phyloP scores from a whole-genome alignment of 2,329 filamentous ascomycete genomes.

The Sordariomycetes sp. region DNA sequence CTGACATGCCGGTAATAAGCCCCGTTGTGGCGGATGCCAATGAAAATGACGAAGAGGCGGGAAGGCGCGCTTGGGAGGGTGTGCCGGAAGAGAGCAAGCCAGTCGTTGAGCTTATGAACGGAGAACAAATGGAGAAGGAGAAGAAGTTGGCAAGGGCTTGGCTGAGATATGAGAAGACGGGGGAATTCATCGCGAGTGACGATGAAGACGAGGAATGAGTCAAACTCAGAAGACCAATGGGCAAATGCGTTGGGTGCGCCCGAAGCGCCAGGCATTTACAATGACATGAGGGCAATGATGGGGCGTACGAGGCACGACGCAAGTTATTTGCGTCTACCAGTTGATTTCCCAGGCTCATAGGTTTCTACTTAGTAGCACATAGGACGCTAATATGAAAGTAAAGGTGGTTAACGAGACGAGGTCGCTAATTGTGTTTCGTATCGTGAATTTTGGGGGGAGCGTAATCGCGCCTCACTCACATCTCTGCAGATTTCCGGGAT shows the following conservation, averaged over 20 bases:
- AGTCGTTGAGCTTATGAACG: not conserved
- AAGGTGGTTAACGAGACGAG: too few relatives aligned
- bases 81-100: constrained; percentile 3
- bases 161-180: not conserved
- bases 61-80: not conserved
- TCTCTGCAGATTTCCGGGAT: too few relatives aligned
- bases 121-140: not conserved
- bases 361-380: too few relatives aligned
- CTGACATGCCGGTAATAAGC: constrained; percentile 11
- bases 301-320: too few relatives aligned
- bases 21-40: not conserved
- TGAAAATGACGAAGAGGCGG: not conserved
- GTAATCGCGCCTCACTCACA: too few relatives aligned
- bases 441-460: too few relatives aligned
- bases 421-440: too few relatives aligned
- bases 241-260: not conserved
- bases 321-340: too few relatives aligned
- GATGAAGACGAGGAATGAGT: not conserved
- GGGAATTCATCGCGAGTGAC: not conserved
- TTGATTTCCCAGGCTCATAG: too few relatives aligned
- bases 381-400: too few relatives aligned
- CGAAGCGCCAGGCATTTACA: too few relatives aligned
- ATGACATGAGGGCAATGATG: too few relatives aligned
- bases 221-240: not conserved
- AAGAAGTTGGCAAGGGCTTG: not conserved